These are phyloP conservation scores for Zymoseptoria pseudotritici DNA, from an alignment of 2,329 filamentous ascomycete genomes.

Conservation along the genomic window DNA sequence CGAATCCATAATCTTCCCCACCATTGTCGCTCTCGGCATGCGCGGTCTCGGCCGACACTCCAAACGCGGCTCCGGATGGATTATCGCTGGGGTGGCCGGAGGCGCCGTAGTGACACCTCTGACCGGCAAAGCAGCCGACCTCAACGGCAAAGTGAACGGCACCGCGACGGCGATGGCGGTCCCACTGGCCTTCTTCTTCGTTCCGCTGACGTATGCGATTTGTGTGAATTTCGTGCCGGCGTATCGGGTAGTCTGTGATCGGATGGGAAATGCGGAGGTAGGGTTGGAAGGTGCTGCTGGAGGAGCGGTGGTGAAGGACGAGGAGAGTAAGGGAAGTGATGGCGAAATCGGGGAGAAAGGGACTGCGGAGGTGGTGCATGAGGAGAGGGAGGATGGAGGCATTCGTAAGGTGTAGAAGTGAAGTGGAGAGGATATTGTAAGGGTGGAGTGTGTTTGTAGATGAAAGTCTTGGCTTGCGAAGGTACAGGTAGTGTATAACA, in stretches of 20 bases:
- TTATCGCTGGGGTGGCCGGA: slow-evolving; percentile 64
- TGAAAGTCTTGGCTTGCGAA: background rate
- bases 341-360: slow-evolving; percentile 10
- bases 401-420: slow-evolving; percentile 2
- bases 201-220: slow-evolving; percentile 40
- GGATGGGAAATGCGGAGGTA: slow-evolving; percentile 40
- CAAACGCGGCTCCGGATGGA: slow-evolving; percentile 66
- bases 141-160: background rate
- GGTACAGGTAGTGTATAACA: too few relatives aligned
- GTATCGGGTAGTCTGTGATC: slow-evolving; percentile 58
- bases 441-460: background rate
- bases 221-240: slow-evolving; percentile 57
- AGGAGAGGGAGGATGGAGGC: slow-evolving; percentile 5
- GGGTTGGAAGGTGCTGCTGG: slow-evolving; percentile 31
- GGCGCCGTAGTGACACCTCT: slow-evolving; percentile 63
- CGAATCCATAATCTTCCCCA: slow-evolving; percentile 74
- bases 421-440: background rate
- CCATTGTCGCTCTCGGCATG: slow-evolving; percentile 72
- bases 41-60: slow-evolving; percentile 68
- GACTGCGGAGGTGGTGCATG: slow-evolving; percentile 9
- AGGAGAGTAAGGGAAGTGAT: slow-evolving; percentile 19
- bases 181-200: slow-evolving; percentile 42
- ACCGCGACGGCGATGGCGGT: slow-evolving; percentile 15
- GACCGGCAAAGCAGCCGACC: slow-evolving; percentile 60
- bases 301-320: slow-evolving; percentile 16